Conservation (phyloP, 495 filamentous ascomycete species). For the Elasticomyces elasticus region DNA sequence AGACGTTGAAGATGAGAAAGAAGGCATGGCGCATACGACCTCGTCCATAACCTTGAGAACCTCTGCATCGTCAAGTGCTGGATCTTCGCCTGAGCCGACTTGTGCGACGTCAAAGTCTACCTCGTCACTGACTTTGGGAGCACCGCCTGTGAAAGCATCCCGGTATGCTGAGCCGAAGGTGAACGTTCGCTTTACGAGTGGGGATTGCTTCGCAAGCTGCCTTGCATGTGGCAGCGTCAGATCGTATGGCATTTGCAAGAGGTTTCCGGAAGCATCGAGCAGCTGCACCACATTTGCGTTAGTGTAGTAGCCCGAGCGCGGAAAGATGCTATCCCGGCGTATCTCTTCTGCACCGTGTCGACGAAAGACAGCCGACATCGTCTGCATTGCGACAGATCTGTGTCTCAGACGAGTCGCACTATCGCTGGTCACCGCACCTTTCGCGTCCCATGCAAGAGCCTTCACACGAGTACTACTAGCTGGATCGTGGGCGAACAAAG, state of each 20-base stretch:
- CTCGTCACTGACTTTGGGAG: slow-evolving; percentile 74
- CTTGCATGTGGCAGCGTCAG: slow-evolving; percentile 83
- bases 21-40: slow-evolving; percentile 65
- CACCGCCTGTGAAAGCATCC: slow-evolving; percentile 61
- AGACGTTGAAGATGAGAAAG: slow-evolving; percentile 48
- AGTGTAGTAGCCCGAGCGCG: slow-evolving; percentile 66
- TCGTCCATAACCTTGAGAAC: slow-evolving; percentile 92
- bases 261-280: slow-evolving; percentile 69
- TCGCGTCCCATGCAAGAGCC: slow-evolving; percentile 80
- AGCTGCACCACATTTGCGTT: slow-evolving; percentile 61
- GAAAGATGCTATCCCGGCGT: slow-evolving; percentile 63
- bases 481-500: slow-evolving; percentile 60
- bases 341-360: slow-evolving; percentile 83
- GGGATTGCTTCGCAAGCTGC: slow-evolving; percentile 61
- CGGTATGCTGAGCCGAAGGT: slow-evolving; percentile 85
- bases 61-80: slow-evolving; percentile 89
- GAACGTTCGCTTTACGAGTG: slow-evolving; percentile 61
- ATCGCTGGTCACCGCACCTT: slow-evolving; percentile 52
- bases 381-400: slow-evolving; percentile 4
- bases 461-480: slow-evolving; percentile 51
- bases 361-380: slow-evolving; percentile 68
- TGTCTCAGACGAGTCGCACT: slow-evolving; percentile 60
- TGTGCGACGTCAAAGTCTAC: slow-evolving; percentile 94
- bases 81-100: slow-evolving; percentile 56
- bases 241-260: slow-evolving; percentile 86